Base-by-base conservation (phyloP, 2,329 filamentous ascomycete species). In the Diatrype stigma region DNA sequence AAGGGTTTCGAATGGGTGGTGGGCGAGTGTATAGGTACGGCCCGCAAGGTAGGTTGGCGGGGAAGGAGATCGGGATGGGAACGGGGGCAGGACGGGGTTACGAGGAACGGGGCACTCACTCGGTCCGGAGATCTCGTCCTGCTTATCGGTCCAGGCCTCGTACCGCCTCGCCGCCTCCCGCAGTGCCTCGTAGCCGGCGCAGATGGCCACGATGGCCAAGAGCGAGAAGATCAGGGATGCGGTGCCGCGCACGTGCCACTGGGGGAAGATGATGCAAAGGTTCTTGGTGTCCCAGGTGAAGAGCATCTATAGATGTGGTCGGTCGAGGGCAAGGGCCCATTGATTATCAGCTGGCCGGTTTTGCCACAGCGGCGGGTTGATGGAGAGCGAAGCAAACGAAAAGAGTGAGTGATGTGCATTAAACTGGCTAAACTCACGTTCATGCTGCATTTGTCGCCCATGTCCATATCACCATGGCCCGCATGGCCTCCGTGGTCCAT, bases 221-320 rank as follows among this genome's bases (percentile, higher is more conserved):
- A 99, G 85, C 26, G 93, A 96, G 64, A 91, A 70, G 68, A 96
- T 63, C 51, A 99, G 86, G 32, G 87, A 87, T 48, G 81, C 64
- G 3, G 85, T 85, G 54, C 86, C 85, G 55, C 80, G 85, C 70
- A 99, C 74, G 73, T 89, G 92, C 94, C 94, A 99, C 72, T 86
- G 84, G 62, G 80, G 81, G 78, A 97, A 99, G 70, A 99, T 83
- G 71, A 99, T 95, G 80, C 94, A 99, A 58, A 99, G 89, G 73
- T 97, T 88, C 51, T 79, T 82, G 2, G 92, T 93, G 69, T 91
- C 84, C 93, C 93, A 99, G 55, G 91, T 97, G 77, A 99, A 99
- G 60, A 97, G 84, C 93, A 96, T 97, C 91, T 96, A 60, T 19
- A 47, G 30, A 17, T 10, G 37, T 23, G 12, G 28, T 45, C 45